Conservation (phyloP, 257 asterid genomes). For the Craterostigma plantagineum region DNA sequence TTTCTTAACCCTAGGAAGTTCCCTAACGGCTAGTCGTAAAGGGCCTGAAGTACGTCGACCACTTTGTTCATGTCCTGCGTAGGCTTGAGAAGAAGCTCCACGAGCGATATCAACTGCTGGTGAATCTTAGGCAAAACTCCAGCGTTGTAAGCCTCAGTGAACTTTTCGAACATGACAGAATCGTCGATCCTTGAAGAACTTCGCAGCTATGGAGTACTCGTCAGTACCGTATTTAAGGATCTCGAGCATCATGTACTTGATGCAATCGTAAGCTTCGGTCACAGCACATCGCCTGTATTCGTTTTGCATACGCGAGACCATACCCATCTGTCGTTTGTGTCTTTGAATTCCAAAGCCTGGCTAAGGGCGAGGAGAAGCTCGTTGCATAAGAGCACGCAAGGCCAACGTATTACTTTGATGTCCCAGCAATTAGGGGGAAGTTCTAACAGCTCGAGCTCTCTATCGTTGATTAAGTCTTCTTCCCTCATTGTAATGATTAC, state of each 20-base stretch:
- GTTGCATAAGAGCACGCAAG: constrained; percentile 67
- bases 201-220: constrained; percentile 69
- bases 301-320: constrained; percentile 69
- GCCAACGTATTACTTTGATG: constrained; percentile 88
- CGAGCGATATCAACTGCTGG: constrained; percentile 62
- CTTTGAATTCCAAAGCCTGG: constrained; percentile 88
- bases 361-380: constrained; percentile 82
- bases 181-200: constrained; percentile 80
- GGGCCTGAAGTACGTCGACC: constrained; percentile 90
- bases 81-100: constrained; percentile 46
- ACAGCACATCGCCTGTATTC: constrained; percentile 98
- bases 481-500: constrained; percentile 67
- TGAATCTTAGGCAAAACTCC: constrained; percentile 50
- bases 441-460: constrained; percentile 70
- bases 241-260: constrained; percentile 52
- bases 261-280: constrained; percentile 74
- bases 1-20: constrained; percentile 60
- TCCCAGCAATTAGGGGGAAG: constrained; percentile 90
- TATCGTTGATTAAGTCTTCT: constrained; percentile 64
- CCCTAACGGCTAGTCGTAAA: constrained; percentile 81
- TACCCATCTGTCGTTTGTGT: constrained; percentile 96
- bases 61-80: constrained; percentile 44
- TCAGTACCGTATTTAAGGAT: constrained; percentile 56
- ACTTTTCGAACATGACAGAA: constrained; percentile 60
- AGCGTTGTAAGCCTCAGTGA: constrained; percentile 59